Base-by-base conservation (phyloP, 805 yeast species). In the Spathaspora sp. region DNA sequence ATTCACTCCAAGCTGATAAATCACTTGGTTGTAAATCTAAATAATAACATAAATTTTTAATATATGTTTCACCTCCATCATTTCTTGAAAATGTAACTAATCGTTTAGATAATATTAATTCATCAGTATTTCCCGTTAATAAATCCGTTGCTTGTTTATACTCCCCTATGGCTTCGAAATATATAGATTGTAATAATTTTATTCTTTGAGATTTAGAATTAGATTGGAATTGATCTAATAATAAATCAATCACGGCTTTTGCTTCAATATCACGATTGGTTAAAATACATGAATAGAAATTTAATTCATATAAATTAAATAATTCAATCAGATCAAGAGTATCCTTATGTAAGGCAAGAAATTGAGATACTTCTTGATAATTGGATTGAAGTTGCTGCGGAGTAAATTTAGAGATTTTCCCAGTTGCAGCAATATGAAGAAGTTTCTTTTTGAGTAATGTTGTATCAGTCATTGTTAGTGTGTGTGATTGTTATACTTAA, bases 231-330 rank as follows among this genome's bases (percentile, higher is more conserved):
- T 81, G 80, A 61, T 92, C 97, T 35, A 79, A 64, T 14, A 92
- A 63, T 45, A 82, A 71, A 52, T 86, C 87, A 52, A 89, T 76
- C 54, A 82, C 70, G 10, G 79, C 67, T 57, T 85, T 81, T 10
- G 97, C 97, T 55, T 84, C 90, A 2, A 75, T 68, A 61, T 89
- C 96, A 52, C 82, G 78, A 48, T 80, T 74, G n/a, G 86, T 67
- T 46, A 73, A 62, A 38, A 92, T 66, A 5, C 85, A 70, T 16
- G 91, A 72, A 60, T 81, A 82, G 65, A 89, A 89, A 48, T 87
- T 83, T 60, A 89, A 77, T 64, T 89, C 96, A 56, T 84, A 72
- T 29, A 92, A 65, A 7, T 79, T 74, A 63, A 78, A 84, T 38
- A 69, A 65, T 49, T 78, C 81, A 48, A 78, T 66, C n/a, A 81